Evolutionary conservation across 257 asterid species (phyloP).

Genomic region (Plantago elongata): DNA sequence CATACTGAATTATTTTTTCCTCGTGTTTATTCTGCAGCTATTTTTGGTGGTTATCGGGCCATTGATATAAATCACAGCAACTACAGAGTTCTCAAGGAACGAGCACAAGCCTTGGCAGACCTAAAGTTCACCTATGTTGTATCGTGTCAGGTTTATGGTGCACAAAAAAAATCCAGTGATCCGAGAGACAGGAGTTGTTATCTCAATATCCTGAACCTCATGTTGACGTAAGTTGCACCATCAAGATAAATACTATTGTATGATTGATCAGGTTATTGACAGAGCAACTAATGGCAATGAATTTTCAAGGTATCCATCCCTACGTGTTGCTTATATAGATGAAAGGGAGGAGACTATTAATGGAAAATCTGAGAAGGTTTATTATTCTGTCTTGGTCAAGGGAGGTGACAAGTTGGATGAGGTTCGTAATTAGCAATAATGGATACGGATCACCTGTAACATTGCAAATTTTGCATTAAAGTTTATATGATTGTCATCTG

Average conservation of each 20-base stretch:
- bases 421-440: slow-evolving; percentile 40
- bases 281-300: slow-evolving; percentile 17
- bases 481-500: slow-evolving; percentile 1
- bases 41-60: slow-evolving; percentile 76
- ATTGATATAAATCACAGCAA: slow-evolving; percentile 44
- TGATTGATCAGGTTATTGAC: slow-evolving; percentile 17
- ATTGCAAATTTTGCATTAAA: neutral
- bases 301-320: slow-evolving; percentile 74
- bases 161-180: slow-evolving; percentile 85
- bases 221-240: slow-evolving; percentile 65
- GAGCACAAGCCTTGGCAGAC: slow-evolving; percentile 89
- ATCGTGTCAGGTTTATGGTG: slow-evolving; percentile 92
- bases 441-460: neutral
- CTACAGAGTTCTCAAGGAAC: slow-evolving; percentile 55
- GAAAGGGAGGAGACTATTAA: slow-evolving; percentile 66
- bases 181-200: slow-evolving; percentile 70
- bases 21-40: slow-evolving; percentile 44
- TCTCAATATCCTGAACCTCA: slow-evolving; percentile 78
- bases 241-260: slow-evolving; percentile 13
- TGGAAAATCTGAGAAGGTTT: slow-evolving; percentile 55
- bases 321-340: slow-evolving; percentile 96
- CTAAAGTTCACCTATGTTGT: slow-evolving; percentile 94
- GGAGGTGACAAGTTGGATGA: slow-evolving; percentile 95
- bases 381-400: slow-evolving; percentile 94
- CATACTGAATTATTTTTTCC: neutral